Evolutionary conservation across 2,329 filamentous ascomycete species (phyloP).

Genomic region (Hirsutella minnesotensis): DNA sequence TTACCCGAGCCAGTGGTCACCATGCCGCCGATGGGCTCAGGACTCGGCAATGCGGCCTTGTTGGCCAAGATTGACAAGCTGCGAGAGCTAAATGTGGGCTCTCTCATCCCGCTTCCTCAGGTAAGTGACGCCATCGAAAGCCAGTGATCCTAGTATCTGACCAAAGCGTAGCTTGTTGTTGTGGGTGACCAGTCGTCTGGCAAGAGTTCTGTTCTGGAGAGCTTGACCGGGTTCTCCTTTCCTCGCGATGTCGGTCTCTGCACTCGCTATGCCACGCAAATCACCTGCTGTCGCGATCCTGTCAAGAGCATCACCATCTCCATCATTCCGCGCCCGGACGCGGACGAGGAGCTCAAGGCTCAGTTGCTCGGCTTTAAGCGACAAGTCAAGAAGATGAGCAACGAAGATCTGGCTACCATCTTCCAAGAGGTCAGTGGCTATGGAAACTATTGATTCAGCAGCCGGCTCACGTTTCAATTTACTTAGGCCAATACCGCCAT

Average conservation of each 20-base stretch:
- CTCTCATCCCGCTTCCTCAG: constrained; percentile 32
- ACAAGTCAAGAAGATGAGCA: constrained; percentile 11
- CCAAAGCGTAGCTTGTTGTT: constrained; percentile 46
- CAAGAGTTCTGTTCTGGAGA: constrained; percentile 76
- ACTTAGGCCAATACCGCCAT: constrained; percentile 28
- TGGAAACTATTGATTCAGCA: no score
- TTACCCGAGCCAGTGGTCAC: no score
- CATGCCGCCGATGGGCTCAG: neutral
- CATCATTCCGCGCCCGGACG: constrained; percentile 19
- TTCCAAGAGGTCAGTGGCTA: constrained; percentile 27
- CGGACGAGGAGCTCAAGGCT: constrained; percentile 4
- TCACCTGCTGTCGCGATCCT: constrained; percentile 13
- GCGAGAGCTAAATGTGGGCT: constrained; percentile 25
- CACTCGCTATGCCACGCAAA: constrained; percentile 33
- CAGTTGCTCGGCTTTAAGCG: constrained; percentile 14
- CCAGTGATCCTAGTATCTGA: neutral
- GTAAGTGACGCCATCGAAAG: constrained; percentile 38
- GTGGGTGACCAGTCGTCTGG: constrained; percentile 79
- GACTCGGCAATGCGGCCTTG: constrained; percentile 10
- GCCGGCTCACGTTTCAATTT: neutral
- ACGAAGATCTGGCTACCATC: constrained; percentile 20
- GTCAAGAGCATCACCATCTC: constrained; percentile 26
- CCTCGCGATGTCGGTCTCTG: constrained; percentile 31
- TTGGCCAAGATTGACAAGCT: constrained; percentile 28
- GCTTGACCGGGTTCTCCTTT: constrained; percentile 35